Evolutionary conservation across 2,329 filamentous ascomycete genomes (phyloP), one percentile per base, ranked within the genome.

Genomic region (Phoma sp.): DNA sequence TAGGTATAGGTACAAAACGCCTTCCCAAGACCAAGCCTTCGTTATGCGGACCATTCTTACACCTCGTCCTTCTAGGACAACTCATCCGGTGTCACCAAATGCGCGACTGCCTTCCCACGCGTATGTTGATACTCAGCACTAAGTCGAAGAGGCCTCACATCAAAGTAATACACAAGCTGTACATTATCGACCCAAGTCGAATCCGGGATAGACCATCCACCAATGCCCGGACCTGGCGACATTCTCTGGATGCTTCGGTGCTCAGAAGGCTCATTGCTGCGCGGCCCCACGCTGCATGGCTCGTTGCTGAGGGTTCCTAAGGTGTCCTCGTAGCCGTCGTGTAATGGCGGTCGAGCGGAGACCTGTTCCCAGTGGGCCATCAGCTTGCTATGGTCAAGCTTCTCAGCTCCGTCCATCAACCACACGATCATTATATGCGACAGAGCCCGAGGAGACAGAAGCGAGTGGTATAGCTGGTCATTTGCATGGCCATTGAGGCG

Each of bases 51-150:
- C 21, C 41, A 29, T 10, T 43, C 24, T 21, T 39, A 7, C 21
- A 17, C n/a, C 12, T 12, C 15, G 4, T 13, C 35, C 4, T 2
- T 2, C 8, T 29, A 13, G 19, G 12, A 36, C 10, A 5, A 13
- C 13, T 36, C 35, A 25, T 55, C 40, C 9, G 40, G 45, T 2
- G 41, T n/a, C 36, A 50, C 3, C 9, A 45, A 31, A 31, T 41
- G 45, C 41, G 45, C 52, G 2, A 27, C 24, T 13, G 25, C 17
- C 8, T 38, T 46, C 2, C 71, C 70, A 32, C 70, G 67, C 46
- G 68, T 71, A 38, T 69, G 64, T 27, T 67, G 64, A 22, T 58
- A 60, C 55, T 73, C 65, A n/a, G 67, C 61, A 21, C 65, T 73
- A 13, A 74, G 54, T 8, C 69, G 63, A 29, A 74, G 61, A 2